Conservation (phyloP, 805 yeast species). For the Cyberlindnera samutprakarnensis region DNA sequence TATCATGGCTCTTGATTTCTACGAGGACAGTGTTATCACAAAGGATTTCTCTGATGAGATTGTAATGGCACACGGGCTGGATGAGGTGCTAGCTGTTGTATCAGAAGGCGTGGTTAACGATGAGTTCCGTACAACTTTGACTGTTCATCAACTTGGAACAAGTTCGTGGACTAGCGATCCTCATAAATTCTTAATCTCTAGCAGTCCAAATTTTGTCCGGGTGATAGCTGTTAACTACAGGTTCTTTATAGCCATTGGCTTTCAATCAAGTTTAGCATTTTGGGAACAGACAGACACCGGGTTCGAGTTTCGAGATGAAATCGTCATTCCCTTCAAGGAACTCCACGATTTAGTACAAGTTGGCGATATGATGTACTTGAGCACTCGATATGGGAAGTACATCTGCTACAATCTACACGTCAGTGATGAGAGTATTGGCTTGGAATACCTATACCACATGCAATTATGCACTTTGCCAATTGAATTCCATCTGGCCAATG, state of each 20-base stretch:
- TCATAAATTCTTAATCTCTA: too few relatives aligned
- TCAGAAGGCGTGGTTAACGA: constrained; percentile 3
- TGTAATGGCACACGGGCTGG: constrained; percentile 16
- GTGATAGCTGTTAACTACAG: too few relatives aligned
- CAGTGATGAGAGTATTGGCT: neutral
- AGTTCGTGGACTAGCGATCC: too few relatives aligned
- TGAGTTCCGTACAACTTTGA: neutral
- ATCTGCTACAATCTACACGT: constrained; percentile 3
- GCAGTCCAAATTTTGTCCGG: too few relatives aligned
- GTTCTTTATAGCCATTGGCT: too few relatives aligned
- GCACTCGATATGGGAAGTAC: constrained; percentile 18
- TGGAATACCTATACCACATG: neutral
- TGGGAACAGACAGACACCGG: constrained; percentile 3
- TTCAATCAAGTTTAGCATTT: constrained; percentile 1
- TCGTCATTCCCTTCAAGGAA: constrained; percentile 2
- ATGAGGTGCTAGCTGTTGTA: constrained; percentile 7
- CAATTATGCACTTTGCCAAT: constrained; percentile 14
- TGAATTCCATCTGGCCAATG: constrained; percentile 7
- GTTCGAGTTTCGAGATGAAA: neutral
- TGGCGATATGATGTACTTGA: constrained; percentile 10
- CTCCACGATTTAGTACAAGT: constrained; percentile 17
- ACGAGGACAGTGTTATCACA: constrained; percentile 1
- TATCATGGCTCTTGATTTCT: constrained; percentile 15
- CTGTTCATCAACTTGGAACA: too few relatives aligned
- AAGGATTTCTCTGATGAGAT: constrained; percentile 6